These are phyloP conservation scores for Rhizopogon rudus DNA, from an alignment of 768 basidiomycete species.

Conservation along the genomic window DNA sequence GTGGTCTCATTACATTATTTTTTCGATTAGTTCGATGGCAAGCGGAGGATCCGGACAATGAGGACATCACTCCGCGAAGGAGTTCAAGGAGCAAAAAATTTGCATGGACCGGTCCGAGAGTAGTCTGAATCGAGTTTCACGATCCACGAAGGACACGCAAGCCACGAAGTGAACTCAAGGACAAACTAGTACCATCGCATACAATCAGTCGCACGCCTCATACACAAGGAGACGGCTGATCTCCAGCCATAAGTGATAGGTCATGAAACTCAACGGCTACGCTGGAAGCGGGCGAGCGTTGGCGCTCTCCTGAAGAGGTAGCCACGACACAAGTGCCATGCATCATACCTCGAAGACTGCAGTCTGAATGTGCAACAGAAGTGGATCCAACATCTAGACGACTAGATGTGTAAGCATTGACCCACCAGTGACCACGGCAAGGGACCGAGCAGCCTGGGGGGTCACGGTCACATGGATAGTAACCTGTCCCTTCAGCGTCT, in stretches of 20 bases:
- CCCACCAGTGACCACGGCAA: background rate
- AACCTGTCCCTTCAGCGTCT: background rate
- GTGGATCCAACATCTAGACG: background rate
- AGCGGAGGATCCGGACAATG: background rate
- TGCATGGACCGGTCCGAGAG: conserved; percentile 8
- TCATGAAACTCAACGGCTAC: background rate
- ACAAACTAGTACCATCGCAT: background rate
- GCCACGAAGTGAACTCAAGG: conserved; percentile 13
- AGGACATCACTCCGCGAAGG: conserved; percentile 5
- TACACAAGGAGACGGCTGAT: background rate
- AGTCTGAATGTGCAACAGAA: background rate
- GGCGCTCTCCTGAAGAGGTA: background rate
- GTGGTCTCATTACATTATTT: too few relatives aligned
- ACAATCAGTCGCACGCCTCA: background rate
- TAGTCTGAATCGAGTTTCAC: conserved; percentile 14
- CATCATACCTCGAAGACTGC: background rate
- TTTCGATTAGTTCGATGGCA: background rate
- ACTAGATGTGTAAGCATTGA: background rate
- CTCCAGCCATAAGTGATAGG: background rate
- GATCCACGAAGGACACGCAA: conserved; percentile 3
- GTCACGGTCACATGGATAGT: too few relatives aligned
- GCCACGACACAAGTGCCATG: background rate
- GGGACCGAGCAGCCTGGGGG: background rate
- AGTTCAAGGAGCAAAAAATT: conserved; percentile 3
- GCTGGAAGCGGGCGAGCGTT: background rate